Percentiles rank a stretch among this genome's conserved stretches.
phyloP scores from a whole-genome alignment of 768 basidiomycete genomes.

The Royoungia palumana region DNA sequence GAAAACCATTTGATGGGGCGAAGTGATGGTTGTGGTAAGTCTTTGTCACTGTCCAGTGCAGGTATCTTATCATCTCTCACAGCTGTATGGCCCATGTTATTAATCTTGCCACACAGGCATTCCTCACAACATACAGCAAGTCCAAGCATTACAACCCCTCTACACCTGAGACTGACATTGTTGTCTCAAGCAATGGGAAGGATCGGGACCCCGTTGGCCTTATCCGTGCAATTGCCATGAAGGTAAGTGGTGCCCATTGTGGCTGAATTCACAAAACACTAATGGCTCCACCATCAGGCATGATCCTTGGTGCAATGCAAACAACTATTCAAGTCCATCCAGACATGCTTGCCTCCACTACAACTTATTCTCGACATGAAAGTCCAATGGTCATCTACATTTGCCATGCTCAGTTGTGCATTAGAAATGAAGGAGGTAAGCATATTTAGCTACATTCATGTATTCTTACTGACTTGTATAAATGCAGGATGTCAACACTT shows the following conservation, averaged over 20 bases:
- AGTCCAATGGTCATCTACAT: neutral
- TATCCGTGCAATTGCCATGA: neutral
- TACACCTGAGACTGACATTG: neutral
- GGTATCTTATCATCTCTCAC: too few species aligned
- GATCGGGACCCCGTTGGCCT: neutral
- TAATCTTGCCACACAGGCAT: neutral
- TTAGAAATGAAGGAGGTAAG: too few species aligned
- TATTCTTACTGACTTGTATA: too few species aligned
- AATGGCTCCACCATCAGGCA: too few species aligned
- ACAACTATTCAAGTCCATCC: neutral
- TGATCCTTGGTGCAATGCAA: too few species aligned
- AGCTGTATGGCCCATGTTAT: neutral
- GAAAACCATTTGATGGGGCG: too few species aligned
- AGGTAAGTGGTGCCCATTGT: too few species aligned
- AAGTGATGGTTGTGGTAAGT: too few species aligned
- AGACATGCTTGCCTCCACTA: neutral
- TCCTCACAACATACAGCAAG: neutral
- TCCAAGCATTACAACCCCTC: too few species aligned
- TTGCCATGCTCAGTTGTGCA: neutral
- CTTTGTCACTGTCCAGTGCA: too few species aligned
- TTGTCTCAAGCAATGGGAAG: neutral
- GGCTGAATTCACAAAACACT: too few species aligned
- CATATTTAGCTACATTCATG: too few species aligned
- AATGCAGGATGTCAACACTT: neutral
- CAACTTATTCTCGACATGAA: neutral